These are phyloP conservation scores for Sphaceloma murrayae DNA, from an alignment of 2,329 filamentous ascomycete species.

Conservation along the genomic window DNA sequence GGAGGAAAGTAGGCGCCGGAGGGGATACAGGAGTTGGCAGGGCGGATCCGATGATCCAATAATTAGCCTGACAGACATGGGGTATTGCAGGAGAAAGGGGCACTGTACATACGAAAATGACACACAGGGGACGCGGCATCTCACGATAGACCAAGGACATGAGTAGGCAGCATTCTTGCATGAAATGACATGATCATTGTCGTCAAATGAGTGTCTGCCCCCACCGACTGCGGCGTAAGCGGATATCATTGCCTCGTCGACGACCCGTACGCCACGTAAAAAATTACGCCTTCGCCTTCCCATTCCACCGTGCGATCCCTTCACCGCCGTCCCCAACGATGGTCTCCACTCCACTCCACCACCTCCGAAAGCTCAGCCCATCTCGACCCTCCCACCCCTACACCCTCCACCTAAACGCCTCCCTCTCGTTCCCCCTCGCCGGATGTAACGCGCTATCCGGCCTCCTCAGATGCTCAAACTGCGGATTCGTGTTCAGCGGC, in stretches of 20 bases:
- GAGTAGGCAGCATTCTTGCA: too few species aligned
- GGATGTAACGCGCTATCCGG: slow-evolving; percentile 51
- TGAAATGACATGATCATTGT: not conserved
- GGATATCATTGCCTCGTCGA: not conserved
- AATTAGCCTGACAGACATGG: not conserved
- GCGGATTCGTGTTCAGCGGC: slow-evolving; percentile 45
- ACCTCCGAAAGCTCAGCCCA: too few species aligned
- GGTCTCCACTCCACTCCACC: not conserved
- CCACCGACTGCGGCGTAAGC: not conserved
- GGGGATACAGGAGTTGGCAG: slow-evolving; percentile 37
- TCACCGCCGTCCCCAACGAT: not conserved
- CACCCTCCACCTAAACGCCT: not conserved
- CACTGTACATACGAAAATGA: slow-evolving; percentile 1
- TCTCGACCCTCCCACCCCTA: not conserved
- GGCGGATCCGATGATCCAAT: slow-evolving; percentile 15
- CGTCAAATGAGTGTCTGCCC: slow-evolving; percentile 1
- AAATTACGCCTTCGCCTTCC: not conserved
- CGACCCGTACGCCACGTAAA: not conserved
- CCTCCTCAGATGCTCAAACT: slow-evolving; percentile 44
- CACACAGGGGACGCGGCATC: not conserved
- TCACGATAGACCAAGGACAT: not conserved
- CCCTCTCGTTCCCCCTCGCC: slow-evolving; percentile 24
- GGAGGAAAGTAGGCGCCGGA: slow-evolving; percentile 48
- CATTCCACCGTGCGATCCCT: not conserved
- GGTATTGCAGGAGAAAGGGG: not conserved